Conservation (phyloP, 2,329 filamentous ascomycete genomes). For the Aspergillus tubingensis region DNA sequence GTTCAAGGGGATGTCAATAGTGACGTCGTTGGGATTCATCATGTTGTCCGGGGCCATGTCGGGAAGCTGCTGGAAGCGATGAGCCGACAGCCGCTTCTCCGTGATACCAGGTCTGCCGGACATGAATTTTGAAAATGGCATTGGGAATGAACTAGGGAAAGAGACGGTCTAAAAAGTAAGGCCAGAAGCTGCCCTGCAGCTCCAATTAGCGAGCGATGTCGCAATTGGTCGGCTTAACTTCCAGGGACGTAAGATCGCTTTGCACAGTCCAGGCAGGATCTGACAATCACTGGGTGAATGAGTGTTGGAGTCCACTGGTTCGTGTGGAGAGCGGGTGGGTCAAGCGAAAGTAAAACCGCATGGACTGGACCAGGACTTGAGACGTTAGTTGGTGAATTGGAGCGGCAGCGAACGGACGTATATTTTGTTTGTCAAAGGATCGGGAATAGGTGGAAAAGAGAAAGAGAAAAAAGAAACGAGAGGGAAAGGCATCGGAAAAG, state of each 20-base stretch:
- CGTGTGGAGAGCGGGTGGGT: slow-evolving; percentile 8
- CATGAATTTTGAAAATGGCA: slow-evolving; percentile 25
- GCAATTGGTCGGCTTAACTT: slow-evolving; percentile 4
- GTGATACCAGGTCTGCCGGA: slow-evolving; percentile 37
- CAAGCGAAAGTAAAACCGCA: slow-evolving; percentile 1
- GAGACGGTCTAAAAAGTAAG: slow-evolving; percentile 1
- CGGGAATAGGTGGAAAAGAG: neutral
- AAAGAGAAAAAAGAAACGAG: neutral
- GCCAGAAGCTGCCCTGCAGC: slow-evolving; percentile 6
- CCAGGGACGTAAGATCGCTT: neutral
- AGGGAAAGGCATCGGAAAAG: neutral
- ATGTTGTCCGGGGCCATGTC: slow-evolving; percentile 42
- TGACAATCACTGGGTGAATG: neutral
- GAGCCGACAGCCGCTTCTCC: slow-evolving; percentile 46
- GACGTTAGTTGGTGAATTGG: neutral
- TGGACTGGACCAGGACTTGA: neutral
- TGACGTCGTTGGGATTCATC: slow-evolving; percentile 54
- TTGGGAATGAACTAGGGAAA: neutral
- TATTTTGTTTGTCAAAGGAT: neutral
- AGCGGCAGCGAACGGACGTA: neutral
- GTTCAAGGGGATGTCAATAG: slow-evolving; percentile 64
- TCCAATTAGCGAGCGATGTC: slow-evolving; percentile 2
- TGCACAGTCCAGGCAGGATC: slow-evolving; percentile 8
- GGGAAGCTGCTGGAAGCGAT: slow-evolving; percentile 48
- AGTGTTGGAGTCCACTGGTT: slow-evolving; percentile 7